Evolutionary conservation across 2,329 filamentous ascomycete species (phyloP).

Genomic region (Nakataea oryzae): DNA sequence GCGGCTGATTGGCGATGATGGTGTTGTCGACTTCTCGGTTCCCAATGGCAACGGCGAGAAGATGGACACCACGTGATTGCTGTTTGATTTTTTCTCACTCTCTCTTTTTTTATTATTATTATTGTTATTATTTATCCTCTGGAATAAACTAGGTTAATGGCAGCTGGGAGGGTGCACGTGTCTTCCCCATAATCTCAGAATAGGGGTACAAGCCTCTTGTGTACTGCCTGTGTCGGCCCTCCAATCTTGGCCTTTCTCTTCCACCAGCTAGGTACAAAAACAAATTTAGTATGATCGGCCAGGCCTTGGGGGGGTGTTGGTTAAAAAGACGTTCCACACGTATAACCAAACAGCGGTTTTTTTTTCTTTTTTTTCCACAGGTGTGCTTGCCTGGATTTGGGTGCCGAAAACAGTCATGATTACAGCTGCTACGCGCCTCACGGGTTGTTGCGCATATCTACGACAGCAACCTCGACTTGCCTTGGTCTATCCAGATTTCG

Average conservation of each 20-base stretch:
- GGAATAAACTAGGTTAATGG: not conserved
- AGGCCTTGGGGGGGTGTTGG: not conserved
- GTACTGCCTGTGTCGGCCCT: not conserved
- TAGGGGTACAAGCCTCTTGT: not conserved
- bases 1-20: constrained; percentile 81
- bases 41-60: constrained; percentile 39
- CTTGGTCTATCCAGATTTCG: no score
- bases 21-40: constrained; percentile 60
- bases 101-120: not conserved
- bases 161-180: not conserved
- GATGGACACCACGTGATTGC: constrained; percentile 19
- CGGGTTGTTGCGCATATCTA: no score
- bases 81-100: constrained; percentile 3
- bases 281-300: not conserved
- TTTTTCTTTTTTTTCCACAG: no score
- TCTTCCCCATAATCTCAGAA: not conserved
- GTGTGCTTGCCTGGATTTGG: no score
- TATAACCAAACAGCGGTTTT: not conserved
- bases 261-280: not conserved
- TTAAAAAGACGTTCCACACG: not conserved
- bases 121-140: not conserved
- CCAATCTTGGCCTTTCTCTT: not conserved
- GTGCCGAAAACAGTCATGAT: no score
- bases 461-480: no score
- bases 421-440: no score